Conservation (phyloP, 2,329 filamentous ascomycete genomes). For the Scedosporium apiospermum region DNA sequence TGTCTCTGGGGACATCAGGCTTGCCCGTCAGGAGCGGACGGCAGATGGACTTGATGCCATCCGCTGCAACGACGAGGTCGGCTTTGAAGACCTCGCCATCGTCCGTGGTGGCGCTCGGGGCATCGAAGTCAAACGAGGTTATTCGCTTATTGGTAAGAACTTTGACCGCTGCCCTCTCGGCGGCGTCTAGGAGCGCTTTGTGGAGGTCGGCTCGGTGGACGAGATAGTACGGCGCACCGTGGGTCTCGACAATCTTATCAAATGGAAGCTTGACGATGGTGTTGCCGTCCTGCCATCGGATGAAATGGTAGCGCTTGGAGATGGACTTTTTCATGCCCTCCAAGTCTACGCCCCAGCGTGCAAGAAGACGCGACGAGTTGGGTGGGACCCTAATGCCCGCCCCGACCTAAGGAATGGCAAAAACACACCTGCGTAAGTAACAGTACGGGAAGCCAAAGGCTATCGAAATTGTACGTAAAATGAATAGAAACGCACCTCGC, state of each 20-base stretch:
- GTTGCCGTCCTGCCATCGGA: conserved; percentile 17
- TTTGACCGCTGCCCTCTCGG: conserved; percentile 16
- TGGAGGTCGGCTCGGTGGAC: conserved; percentile 23
- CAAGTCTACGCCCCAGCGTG: conserved; percentile 16
- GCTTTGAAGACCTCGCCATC: conserved; percentile 24
- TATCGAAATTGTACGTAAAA: neutral
- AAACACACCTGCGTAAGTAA: no score
- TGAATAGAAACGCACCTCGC: conserved; percentile 4
- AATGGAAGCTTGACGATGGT: conserved; percentile 16
- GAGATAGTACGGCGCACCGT: conserved; percentile 20
- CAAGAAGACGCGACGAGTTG: conserved; percentile 18
- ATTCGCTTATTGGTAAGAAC: conserved; percentile 18
- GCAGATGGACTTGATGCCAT: conserved; percentile 42
- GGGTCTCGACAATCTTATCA: conserved; percentile 9
- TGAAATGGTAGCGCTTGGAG: conserved; percentile 16
- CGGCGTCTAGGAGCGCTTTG: conserved; percentile 16
- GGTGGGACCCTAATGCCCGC: conserved; percentile 21
- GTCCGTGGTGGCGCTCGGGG: conserved; percentile 12
- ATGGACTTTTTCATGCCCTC: conserved; percentile 17
- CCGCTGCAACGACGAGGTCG: conserved; percentile 41
- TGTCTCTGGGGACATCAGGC: conserved; percentile 14
- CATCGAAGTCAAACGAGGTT: conserved; percentile 13
- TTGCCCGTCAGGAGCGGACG: conserved; percentile 20
- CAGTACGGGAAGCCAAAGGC: no score
- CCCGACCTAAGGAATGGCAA: conserved; percentile 10